Evolutionary conservation across 345 rosid genomes (phyloP), one percentile per base, ranked within the genome.

Genomic region (Luvunga scandens): DNA sequence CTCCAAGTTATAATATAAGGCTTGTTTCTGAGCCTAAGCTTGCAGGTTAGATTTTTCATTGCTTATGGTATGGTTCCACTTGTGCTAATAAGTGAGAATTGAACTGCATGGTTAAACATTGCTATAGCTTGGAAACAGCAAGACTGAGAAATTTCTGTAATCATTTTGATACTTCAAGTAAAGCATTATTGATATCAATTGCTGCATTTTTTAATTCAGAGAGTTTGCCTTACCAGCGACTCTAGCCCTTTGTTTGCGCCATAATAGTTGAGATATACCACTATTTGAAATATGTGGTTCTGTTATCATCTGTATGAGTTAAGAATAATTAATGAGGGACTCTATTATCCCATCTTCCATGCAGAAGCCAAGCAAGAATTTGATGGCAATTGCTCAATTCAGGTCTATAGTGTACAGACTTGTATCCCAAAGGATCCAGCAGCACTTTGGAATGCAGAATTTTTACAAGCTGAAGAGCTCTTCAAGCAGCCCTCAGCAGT

Each of bases 381-480:
- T 85, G 82, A 87, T 34, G 91, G 87, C 7, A 86, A 83, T 68
- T 91, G 90, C 84, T 89, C 89, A 16, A 81, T 87, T 85, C 94
- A 91, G 68, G 88, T 96, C 39, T 96, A 96, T 80, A 94, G 97
- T 81, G 90, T 96, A 75, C 99, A 94, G 88, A 84, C 89, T 80
- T 85, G 89, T 77, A 84, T 92, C 62, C 99, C 99, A 25, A 89
- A 84, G 76, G 99, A 96, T 82, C 86, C 92, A 73, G 93, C 95
- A 34, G 90, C 85, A 6, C 87, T 96, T 63, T 92, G 98, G 97
- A 96, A 90, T 85, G 28, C 86, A 66, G 99, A 96, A 88, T 94
- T 86, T 88, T 83, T 94, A 30, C 98, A 96, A 86, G 92, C 99
- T 65, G 96, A 92, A 83, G 95, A 91, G 79, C 93, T 96, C 62